These are phyloP conservation scores for Eucalyptus sp. DNA, from an alignment of 345 rosid genomes.

Conservation along the genomic window DNA sequence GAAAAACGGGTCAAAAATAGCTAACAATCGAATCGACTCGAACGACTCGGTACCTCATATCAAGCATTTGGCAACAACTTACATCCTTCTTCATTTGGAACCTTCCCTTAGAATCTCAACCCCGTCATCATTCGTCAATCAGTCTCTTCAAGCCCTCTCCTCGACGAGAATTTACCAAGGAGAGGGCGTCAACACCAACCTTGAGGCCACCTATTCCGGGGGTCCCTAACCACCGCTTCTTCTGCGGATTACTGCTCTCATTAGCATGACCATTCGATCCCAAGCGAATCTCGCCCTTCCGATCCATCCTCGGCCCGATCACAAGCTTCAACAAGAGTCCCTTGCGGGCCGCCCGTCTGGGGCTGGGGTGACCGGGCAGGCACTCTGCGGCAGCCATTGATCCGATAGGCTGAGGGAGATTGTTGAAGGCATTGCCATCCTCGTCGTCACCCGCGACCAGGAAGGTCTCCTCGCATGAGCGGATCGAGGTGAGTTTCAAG, in stretches of 20 bases:
- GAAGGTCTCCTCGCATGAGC: constrained; percentile 24
- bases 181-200: constrained; percentile 32
- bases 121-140: neutral
- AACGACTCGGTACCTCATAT: neutral
- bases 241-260: neutral
- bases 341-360: neutral
- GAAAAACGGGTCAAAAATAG: neutral
- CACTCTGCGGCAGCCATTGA: neutral
- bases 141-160: neutral
- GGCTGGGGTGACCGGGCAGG: neutral
- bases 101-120: neutral
- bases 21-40: neutral
- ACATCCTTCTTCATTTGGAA: neutral
- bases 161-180: neutral
- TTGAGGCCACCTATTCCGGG: constrained; percentile 43
- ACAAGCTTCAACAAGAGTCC: constrained; percentile 9
- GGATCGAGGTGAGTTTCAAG: constrained; percentile 10
- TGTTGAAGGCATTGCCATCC: neutral
- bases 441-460: neutral
- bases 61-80: neutral
- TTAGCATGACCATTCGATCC: neutral
- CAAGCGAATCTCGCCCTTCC: neutral
- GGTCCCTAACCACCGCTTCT: constrained; percentile 39
- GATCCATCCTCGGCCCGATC: neutral
- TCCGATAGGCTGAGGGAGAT: neutral